Evolutionary conservation across 805 yeast species (phyloP).

Genomic region (Teunomyces pallodes): DNA sequence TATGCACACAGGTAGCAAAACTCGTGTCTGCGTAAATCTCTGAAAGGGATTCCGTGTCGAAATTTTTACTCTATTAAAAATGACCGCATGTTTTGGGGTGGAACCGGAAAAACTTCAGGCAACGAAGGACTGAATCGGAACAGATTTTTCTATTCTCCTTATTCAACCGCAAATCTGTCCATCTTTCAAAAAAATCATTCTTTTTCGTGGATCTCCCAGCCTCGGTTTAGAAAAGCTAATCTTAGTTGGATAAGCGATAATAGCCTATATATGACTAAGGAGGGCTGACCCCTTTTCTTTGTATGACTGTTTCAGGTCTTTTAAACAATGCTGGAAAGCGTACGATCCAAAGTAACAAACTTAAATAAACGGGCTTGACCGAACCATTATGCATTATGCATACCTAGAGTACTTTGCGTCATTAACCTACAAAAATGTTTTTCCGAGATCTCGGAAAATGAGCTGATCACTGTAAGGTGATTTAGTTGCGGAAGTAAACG

Average conservation of each 20-base stretch:
- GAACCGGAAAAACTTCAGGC: slow-evolving; percentile 1
- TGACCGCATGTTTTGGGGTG: not conserved
- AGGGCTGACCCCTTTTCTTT: not conserved
- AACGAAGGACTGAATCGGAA: not conserved
- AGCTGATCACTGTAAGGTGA: slow-evolving; percentile 2
- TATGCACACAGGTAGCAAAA: too few relatives aligned
- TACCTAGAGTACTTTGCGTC: not conserved
- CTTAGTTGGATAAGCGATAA: too few relatives aligned
- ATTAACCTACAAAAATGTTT: not conserved
- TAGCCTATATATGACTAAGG: too few relatives aligned
- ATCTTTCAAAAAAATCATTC: too few relatives aligned
- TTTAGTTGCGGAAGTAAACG: not conserved
- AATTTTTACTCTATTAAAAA: too few relatives aligned
- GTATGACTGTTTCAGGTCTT: not conserved
- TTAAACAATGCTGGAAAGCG: not conserved
- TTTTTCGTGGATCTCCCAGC: too few relatives aligned
- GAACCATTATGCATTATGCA: slow-evolving; percentile 1
- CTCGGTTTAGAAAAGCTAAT: too few relatives aligned
- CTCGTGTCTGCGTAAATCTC: too few relatives aligned
- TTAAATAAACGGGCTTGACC: not conserved
- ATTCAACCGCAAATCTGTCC: not conserved
- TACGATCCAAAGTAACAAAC: not conserved
- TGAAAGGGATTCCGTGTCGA: not conserved
- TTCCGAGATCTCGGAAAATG: slow-evolving; percentile 4
- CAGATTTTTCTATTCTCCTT: not conserved